A percentile compares a stretch with the other conserved stretches of the same genome.
These are phyloP conservation scores for Neurospora sp. DNA, from an alignment of 495 filamentous ascomycete genomes.

Conservation along the genomic window DNA sequence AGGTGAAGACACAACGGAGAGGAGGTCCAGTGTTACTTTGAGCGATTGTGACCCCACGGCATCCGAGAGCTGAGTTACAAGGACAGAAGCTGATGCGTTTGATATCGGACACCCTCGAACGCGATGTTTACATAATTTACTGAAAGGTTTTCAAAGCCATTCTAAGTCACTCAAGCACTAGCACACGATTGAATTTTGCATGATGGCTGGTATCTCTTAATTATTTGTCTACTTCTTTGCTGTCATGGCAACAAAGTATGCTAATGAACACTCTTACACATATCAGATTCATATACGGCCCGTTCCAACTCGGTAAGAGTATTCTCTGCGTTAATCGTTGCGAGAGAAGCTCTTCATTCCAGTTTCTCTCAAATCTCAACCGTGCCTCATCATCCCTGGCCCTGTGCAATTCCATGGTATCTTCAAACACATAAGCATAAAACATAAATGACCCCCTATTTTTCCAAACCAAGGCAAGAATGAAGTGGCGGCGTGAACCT, in stretches of 20 bases:
- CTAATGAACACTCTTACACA: not conserved
- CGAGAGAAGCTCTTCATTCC: not conserved
- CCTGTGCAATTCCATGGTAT: conserved; percentile 3
- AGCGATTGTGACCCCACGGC: not conserved
- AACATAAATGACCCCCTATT: not conserved
- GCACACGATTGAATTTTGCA: not conserved
- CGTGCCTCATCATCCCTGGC: not conserved
- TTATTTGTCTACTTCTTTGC: not conserved
- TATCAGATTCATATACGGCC: not conserved
- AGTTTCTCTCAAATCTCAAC: not conserved
- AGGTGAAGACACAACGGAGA: not conserved
- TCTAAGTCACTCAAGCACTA: not conserved
- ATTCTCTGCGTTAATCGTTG: not conserved
- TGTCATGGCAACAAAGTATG: not conserved
- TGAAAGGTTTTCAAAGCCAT: not conserved
- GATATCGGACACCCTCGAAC: not conserved
- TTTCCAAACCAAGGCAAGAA: not conserved
- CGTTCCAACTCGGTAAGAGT: not conserved
- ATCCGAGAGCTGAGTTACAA: not conserved
- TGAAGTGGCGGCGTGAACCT: not conserved
- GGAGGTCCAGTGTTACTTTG: not conserved
- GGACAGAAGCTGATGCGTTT: not conserved
- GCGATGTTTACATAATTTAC: not conserved
- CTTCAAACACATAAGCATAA: conserved; percentile 3
- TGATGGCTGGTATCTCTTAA: not conserved